phyloP scores from a whole-genome alignment of 2,329 filamentous ascomycete genomes.

The Scedosporium aurantiacum region DNA sequence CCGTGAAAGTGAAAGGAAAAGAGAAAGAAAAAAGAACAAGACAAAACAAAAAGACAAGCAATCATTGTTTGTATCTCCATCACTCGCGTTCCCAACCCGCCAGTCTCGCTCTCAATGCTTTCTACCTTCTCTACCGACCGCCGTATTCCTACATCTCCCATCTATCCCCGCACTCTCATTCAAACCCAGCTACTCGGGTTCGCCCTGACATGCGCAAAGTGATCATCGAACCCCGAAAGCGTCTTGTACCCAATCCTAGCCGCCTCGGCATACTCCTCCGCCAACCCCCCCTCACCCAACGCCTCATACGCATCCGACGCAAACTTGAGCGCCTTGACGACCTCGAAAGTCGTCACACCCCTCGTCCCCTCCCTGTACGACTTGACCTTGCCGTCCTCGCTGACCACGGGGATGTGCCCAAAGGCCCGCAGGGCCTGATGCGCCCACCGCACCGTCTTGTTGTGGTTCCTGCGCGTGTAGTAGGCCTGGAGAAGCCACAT shows the following conservation, averaged over 20 bases:
- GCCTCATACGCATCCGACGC: slow-evolving; percentile 19
- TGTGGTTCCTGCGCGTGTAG: slow-evolving; percentile 19
- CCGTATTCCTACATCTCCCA: slow-evolving; percentile 10
- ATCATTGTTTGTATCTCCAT: too few species aligned
- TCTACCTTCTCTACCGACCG: slow-evolving; percentile 9
- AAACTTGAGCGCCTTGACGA: slow-evolving; percentile 20
- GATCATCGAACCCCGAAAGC: slow-evolving; percentile 4
- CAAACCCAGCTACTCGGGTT: slow-evolving; percentile 4
- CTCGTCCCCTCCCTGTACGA: slow-evolving; percentile 13
- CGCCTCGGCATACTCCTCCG: slow-evolving; percentile 11
- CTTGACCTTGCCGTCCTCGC: slow-evolving; percentile 8
- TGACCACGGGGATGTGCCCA: slow-evolving; percentile 16
- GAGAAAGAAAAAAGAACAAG: too few species aligned
- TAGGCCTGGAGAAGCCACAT: slow-evolving; percentile 25
- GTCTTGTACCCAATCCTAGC: slow-evolving; percentile 5
- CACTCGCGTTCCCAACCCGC: not conserved
- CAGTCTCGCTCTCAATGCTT: not conserved
- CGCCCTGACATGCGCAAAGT: slow-evolving; percentile 2
- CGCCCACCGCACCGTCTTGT: slow-evolving; percentile 20
- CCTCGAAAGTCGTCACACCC: slow-evolving; percentile 22
- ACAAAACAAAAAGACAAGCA: too few species aligned
- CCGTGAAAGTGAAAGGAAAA: too few species aligned
- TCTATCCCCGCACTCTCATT: not conserved
- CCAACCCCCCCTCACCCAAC: slow-evolving; percentile 17
- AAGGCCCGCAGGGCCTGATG: slow-evolving; percentile 22